Evolutionary conservation across 2,329 filamentous ascomycete species (phyloP), one percentile per base, ranked within the genome.

Genomic region (Aspergillus pseudoterreus): DNA sequence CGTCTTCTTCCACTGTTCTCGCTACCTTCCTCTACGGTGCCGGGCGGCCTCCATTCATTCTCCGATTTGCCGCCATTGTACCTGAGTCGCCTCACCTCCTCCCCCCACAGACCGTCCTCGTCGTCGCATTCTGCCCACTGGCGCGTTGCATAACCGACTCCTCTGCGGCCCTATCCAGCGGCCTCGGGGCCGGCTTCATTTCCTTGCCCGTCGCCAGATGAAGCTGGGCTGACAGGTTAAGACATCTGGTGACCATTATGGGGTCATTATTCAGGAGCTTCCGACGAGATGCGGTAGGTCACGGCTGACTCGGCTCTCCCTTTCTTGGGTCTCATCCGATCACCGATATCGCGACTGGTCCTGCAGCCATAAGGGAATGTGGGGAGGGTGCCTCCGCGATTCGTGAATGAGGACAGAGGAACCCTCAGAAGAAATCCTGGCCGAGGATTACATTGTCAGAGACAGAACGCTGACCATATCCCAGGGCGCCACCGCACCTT

Each of bases 401-500:
- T 30, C 27, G 27, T 30, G 27, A 30, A 30, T 11, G 27, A 10
- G 27, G 8, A 30, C 9, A 30, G 22, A 22, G 22, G 6, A 5
- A 22, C 22, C 22, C 19, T 19, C 22, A 22, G 27, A 11, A 30
- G 27, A 30, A 10, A 30, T 30, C 27, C 27, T 30, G 6, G 4
- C 27, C 27, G 27, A 30, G 27, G 27, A 30, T 10, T 30, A 35
- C 32, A 6, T 42, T 45, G 11, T 21, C 12, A 38, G 43, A 11
- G 8, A 44, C 22, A 32, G 19, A 38, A 54, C 50, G 54, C 61
- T 66, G 51, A 66, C 56, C 15, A 12, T 57, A 21, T 47, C 50
- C 41, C 62, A 82, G 78, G 73, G 71, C 60, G 71, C 78, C 49
- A 68, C 73, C 54, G 75, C 70, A 62, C 75, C 78, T 62, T 69